Percentiles rank a stretch among this genome's conserved stretches.
These are phyloP conservation scores for Trametes hirsuta DNA, from an alignment of 1,284 basidiomycete species.

Conservation along the genomic window DNA sequence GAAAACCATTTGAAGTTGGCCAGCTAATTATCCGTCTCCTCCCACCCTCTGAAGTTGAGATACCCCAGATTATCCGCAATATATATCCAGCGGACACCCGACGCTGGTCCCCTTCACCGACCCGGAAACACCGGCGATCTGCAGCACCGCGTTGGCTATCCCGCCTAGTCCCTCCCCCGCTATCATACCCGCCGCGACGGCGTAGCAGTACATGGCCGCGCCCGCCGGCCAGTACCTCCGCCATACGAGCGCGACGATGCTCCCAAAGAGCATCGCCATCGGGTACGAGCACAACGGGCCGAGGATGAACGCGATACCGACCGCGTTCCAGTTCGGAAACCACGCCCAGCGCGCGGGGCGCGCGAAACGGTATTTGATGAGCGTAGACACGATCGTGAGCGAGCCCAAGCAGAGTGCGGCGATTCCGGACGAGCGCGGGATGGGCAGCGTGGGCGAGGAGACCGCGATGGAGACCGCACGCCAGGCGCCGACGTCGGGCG, in stretches of 20 bases:
- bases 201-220: constrained; percentile 26
- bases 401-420: constrained; percentile 58
- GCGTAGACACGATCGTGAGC: constrained; percentile 20
- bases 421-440: constrained; percentile 60
- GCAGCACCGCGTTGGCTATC: constrained; percentile 27
- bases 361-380: constrained; percentile 24
- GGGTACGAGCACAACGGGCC: constrained; percentile 30
- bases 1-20: too few relatives aligned
- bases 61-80: constrained; percentile 15
- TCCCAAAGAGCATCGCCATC: constrained; percentile 29
- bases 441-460: constrained; percentile 49
- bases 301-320: constrained; percentile 31
- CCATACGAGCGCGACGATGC: constrained; percentile 23
- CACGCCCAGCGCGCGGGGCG: constrained; percentile 14
- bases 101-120: constrained; percentile 23
- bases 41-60: too few relatives aligned
- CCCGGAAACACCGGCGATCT: constrained; percentile 29
- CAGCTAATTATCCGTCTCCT: too few relatives aligned
- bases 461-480: constrained; percentile 63
- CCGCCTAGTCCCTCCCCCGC: constrained; percentile 29
- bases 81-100: constrained; percentile 27
- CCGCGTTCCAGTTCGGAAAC: constrained; percentile 32
- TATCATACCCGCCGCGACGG: constrained; percentile 31
- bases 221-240: constrained; percentile 19
- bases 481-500: constrained; percentile 67